Conservation (phyloP, 1,284 basidiomycete species). For the Irpex sp. region DNA sequence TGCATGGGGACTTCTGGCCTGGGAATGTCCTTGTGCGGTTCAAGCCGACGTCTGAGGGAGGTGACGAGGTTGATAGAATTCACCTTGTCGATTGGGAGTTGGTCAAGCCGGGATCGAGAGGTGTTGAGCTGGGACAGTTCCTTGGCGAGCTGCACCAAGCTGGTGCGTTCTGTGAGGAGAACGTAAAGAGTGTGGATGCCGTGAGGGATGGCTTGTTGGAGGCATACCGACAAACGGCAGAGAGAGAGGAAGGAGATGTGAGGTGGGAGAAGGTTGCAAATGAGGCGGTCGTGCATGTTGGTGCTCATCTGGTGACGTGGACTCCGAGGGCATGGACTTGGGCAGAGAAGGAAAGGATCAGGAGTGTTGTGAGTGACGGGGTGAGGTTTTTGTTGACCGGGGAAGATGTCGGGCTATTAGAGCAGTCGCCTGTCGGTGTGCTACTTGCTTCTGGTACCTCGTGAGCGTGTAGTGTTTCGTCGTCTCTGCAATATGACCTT, state of each 20-base stretch:
- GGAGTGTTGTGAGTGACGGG: conserved; percentile 56
- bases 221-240: conserved; percentile 43
- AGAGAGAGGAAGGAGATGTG: conserved; percentile 6
- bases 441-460: neutral
- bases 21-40: conserved; percentile 62
- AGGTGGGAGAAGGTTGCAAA: conserved; percentile 29
- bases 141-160: conserved; percentile 63
- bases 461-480: too few relatives aligned
- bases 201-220: conserved; percentile 50
- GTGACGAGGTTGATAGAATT: conserved; percentile 43
- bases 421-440: neutral
- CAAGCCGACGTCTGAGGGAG: conserved; percentile 24
- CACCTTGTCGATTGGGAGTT: conserved; percentile 71
- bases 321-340: conserved; percentile 51
- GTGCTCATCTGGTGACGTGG: conserved; percentile 55
- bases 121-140: conserved; percentile 67
- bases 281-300: conserved; percentile 50
- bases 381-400: conserved; percentile 49
- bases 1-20: conserved; percentile 76
- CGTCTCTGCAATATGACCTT: too few relatives aligned
- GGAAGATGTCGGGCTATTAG: conserved; percentile 19
- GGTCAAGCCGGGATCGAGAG: conserved; percentile 56
- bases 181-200: conserved; percentile 38
- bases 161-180: conserved; percentile 49
- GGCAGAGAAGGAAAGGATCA: conserved; percentile 51